These are phyloP conservation scores for Nakazawaea sp. DNA, from an alignment of 805 yeast species.

Conservation along the genomic window DNA sequence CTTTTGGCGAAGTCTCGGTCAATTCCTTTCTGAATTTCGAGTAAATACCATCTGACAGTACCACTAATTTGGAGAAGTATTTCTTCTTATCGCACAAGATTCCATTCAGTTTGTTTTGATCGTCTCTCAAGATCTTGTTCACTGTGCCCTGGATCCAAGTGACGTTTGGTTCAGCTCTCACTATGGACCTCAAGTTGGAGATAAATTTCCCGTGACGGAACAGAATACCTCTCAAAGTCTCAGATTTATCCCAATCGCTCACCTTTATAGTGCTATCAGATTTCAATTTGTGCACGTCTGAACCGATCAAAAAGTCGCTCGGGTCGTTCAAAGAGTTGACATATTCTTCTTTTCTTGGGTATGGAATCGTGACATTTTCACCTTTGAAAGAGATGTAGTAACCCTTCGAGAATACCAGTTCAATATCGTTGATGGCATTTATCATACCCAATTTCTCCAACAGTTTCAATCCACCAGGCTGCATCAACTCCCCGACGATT, in stretches of 20 bases:
- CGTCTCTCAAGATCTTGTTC: constrained; percentile 52
- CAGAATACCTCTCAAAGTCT: constrained; percentile 66
- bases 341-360: constrained; percentile 60
- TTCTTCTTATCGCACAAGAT: constrained; percentile 49
- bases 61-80: constrained; percentile 56
- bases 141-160: constrained; percentile 81
- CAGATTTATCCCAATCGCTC: constrained; percentile 51
- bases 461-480: constrained; percentile 93
- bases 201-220: constrained; percentile 92
- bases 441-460: constrained; percentile 77
- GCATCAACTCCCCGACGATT: constrained; percentile 95
- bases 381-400: constrained; percentile 70
- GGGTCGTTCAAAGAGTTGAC: constrained; percentile 49
- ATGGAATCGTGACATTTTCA: constrained; percentile 52
- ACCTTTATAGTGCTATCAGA: constrained; percentile 40
- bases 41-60: constrained; percentile 90
- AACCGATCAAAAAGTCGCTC: constrained; percentile 34
- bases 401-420: constrained; percentile 72
- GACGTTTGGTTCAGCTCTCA: constrained; percentile 63
- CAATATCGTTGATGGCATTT: constrained; percentile 65
- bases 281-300: constrained; percentile 20
- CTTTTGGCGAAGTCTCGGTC: constrained; percentile 46
- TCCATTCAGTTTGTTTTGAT: constrained; percentile 55
- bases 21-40: constrained; percentile 83
- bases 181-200: constrained; percentile 66